phyloP scores from a whole-genome alignment of 1,284 basidiomycete genomes.

The Ceratobasidium sp. region DNA sequence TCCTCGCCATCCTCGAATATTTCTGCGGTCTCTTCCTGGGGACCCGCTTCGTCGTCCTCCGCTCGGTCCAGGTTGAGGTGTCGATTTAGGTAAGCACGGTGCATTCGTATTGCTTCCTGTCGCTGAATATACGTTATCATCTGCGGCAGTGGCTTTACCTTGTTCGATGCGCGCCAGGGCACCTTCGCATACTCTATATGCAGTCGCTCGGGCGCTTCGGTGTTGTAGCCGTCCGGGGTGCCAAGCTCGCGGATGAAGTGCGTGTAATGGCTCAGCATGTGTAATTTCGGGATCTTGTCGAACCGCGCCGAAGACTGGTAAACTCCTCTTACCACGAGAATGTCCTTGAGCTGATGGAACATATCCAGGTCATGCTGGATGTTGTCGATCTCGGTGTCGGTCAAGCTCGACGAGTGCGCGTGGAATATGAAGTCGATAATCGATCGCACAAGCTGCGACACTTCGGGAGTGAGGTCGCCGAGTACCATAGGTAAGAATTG shows the following conservation, averaged over 20 bases:
- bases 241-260: constrained; percentile 32
- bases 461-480: not conserved
- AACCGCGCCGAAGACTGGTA: not conserved
- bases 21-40: too few relatives aligned
- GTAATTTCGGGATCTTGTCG: constrained; percentile 26
- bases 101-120: constrained; percentile 13
- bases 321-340: not conserved
- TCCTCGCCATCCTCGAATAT: too few relatives aligned
- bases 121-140: constrained; percentile 45
- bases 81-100: constrained; percentile 9
- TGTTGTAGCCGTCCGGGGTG: constrained; percentile 44
- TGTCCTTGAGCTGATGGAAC: constrained; percentile 16
- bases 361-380: not conserved
- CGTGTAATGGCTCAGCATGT: constrained; percentile 44
- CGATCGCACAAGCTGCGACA: not conserved
- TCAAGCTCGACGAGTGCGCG: constrained; percentile 4
- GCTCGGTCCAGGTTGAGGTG: not conserved
- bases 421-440: constrained; percentile 16
- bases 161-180: constrained; percentile 46
- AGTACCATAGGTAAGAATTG: constrained; percentile 25
- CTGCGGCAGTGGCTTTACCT: constrained; percentile 25
- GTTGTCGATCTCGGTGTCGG: not conserved
- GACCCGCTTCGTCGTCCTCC: too few relatives aligned
- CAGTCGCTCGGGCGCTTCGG: constrained; percentile 44
- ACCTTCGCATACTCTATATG: constrained; percentile 46